Evolutionary conservation across 176 grass and related monocot genomes (phyloP), one percentile per base, ranked within the genome.

Genomic region (Triticum urartu): DNA sequence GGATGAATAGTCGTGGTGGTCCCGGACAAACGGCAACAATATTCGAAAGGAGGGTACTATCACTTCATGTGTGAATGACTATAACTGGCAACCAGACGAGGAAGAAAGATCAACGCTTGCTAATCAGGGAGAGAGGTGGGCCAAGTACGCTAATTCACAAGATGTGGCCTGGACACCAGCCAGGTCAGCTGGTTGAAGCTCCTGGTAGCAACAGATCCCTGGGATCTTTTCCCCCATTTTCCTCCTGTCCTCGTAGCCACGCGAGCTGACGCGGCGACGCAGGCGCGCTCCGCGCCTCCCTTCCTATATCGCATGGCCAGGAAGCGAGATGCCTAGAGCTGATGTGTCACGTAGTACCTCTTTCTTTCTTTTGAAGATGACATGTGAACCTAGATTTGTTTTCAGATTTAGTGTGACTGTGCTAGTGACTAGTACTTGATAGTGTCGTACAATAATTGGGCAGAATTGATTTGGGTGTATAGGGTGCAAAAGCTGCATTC

Each of bases 241-340:
- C 18, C 54, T 58, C 54, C 6, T 58, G 54, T 3, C 54, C 54
- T 64, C 45, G 21, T 45, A 20, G 39, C 70, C 34, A 9, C 20
- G 38, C 50, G 13, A 48, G 26, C 47, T 77, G 86, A 75, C 69
- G 68, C 85, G 63, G 68, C 35, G 67, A 72, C 42, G n/a, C 21
- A 73, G 11, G 3, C 5, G 11, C 39, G 21, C 70, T 43, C 11
- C 9, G 10, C 3, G 39, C 40, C 40, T 7, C 11, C 0, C 6
- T 22, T 25, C n/a, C 22, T 47, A 47, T 25, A 74, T 26, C 40
- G 71, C 71, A 3, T 47, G n/a, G 40, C 40, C 6, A 47, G n/a
- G 9, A 39, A 33, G 18, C 68, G 68, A 70, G 17, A 11, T 39
- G 68, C 18, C 17, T 5, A 0, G 39, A 7, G 70, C 70, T 73